Base-by-base conservation (phyloP, 2,329 filamentous ascomycete species). In the Orbilia ellipsospora region DNA sequence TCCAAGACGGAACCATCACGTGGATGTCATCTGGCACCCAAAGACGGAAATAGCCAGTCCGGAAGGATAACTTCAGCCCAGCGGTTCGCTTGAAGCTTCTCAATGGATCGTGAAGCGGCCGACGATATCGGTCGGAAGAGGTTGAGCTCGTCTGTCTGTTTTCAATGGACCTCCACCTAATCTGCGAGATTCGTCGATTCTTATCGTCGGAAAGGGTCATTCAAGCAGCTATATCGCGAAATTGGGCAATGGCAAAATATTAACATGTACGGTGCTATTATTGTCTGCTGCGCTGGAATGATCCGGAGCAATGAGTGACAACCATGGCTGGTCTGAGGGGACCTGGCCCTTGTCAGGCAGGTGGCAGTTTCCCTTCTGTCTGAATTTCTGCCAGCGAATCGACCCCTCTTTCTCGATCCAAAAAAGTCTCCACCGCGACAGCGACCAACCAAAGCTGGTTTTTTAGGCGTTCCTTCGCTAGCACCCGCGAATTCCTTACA, bases 1-100 rank as follows among this genome's bases (percentile, higher is more conserved):
- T 75, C 72, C 65, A 62, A 75, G 72, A 75, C 60, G 57, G 52
- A 59, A 54, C 59, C 72, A 69, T 75, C 72, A 75, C 72, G 72
- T 75, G 72, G 72, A 52, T 50, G 72, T 75, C 72, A 75, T 64
- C 52, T 75, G 72, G 72, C 45, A 64, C 64, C 64, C 52, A 61
- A 75, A 69, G 72, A 40, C 59, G 72, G 72, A 75, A 75, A 60
- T 64, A 20, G 44, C 48, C 45, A 59, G 45, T 31, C 60, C 60
- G 26, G 26, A 42, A 23, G 31, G 20, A 40, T 57, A 54, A 26
- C 44, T 70, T 75, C 64, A 69, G 64, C 72, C 64, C 59, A 60
- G 42, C 51, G 57, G 56, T 63, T 63, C 63, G 57, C 51, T 44
- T 74, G 70, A 73, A 67, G 62, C 50, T 62, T 56, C 69, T 68